Evolutionary conservation across 1,284 basidiomycete species (phyloP), one percentile per base, ranked within the genome.

Genomic region (Irpex sp.): DNA sequence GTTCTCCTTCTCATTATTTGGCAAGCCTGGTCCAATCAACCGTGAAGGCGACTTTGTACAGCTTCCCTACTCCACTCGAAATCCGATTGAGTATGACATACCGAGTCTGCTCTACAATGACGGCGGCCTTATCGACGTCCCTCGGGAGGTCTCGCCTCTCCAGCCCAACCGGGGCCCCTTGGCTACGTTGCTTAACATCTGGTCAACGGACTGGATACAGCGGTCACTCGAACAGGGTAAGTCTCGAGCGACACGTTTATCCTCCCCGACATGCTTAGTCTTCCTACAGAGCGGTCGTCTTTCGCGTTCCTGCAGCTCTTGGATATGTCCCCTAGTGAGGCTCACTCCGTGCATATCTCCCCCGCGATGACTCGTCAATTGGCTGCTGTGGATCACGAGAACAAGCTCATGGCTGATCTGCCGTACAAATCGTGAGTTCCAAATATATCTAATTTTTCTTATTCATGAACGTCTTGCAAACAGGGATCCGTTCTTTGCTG

Each of bases 11-110:
- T 87, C 90, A 59, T 79, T 83, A 9, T 98, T 93, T 74, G 93
- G 92, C 54, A 86, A 86, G 59, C 90, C 95, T 9, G 92, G 91
- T 6, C 89, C 92, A 46, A 77, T 97, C 17, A 82, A 85, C 57
- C 88, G 97, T 37, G 94, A 98, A 77, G 90, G 92, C 31, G 95
- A 98, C 70, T 81, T 90, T 60, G 80, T 98, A 49, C 82, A 89
- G 59, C 82, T 93, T 35, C 88, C 94, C 8, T 94, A 96, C 73
- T 94, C 95, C 15, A 90, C 92, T 3, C 83, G 84, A 60, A 98
- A 94, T 73, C 90, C 93, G 5, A 97, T 99, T 69, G 85, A 93
- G 71, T 85, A 90, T 65, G 72, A 75, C 1, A 77, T 99, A 9
- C 97, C 97, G 1, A 81, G 84, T 68, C 75, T 95, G 9, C 75